Evolutionary conservation across 352 stramenopile genomes (phyloP).

Genomic region (Phytophthora hybrid): DNA sequence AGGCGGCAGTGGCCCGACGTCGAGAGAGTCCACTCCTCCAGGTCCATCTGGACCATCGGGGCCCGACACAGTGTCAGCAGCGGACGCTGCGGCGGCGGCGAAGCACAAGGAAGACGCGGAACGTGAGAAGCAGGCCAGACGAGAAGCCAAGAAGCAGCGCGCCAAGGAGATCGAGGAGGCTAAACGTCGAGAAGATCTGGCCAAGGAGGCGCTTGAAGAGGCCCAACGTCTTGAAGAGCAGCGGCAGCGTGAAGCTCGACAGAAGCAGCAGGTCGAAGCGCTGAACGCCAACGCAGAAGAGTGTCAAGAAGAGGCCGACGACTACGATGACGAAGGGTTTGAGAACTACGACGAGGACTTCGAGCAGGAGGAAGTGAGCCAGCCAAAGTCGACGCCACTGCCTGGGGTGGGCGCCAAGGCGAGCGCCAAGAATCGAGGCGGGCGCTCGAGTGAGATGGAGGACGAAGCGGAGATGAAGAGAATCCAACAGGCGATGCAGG

Average conservation of each 20-base stretch:
- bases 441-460: conserved; percentile 1
- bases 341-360: conserved; percentile 76
- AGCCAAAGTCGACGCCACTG: conserved; percentile 34
- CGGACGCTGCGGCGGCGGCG: conserved; percentile 22
- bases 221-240: conserved; percentile 56
- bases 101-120: conserved; percentile 54
- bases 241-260: conserved; percentile 50
- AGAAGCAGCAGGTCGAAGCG: conserved; percentile 57
- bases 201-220: conserved; percentile 56
- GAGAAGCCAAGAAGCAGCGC: conserved; percentile 65
- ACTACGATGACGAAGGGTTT: conserved; percentile 77
- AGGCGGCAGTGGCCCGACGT: not conserved
- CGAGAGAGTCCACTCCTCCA: conserved; percentile 14
- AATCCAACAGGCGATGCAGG: conserved; percentile 71
- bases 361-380: conserved; percentile 47
- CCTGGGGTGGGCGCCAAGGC: conserved; percentile 22
- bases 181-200: conserved; percentile 59
- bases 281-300: conserved; percentile 81
- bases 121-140: conserved; percentile 45
- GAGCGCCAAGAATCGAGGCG: conserved; percentile 33
- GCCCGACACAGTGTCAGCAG: conserved; percentile 9
- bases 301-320: conserved; percentile 68
- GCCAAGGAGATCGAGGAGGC: conserved; percentile 62
- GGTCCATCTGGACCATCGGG: conserved; percentile 22
- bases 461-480: conserved; percentile 56